Evolutionary conservation across 306 rosid genomes (phyloP).

Genomic region (Corylus heterophylla): DNA sequence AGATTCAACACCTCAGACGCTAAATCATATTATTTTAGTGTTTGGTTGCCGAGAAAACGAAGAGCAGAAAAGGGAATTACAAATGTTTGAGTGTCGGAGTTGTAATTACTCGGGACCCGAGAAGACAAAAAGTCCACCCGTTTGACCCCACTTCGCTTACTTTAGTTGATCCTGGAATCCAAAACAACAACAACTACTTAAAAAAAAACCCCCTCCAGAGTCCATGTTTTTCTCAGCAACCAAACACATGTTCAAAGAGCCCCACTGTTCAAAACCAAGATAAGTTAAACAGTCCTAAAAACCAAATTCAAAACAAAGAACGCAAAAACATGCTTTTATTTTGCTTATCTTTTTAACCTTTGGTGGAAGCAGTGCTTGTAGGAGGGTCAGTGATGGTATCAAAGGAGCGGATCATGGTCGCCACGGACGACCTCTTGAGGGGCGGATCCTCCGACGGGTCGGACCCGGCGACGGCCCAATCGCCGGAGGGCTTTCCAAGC

Average conservation of each 20-base stretch:
- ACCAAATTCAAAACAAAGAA: neutral
- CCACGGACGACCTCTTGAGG: constrained; percentile 38
- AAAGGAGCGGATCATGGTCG: constrained; percentile 48
- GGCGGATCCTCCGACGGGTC: constrained; percentile 40
- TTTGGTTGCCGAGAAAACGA: neutral
- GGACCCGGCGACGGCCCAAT: constrained; percentile 19
- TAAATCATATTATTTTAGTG: neutral
- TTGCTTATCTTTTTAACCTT: constrained; percentile 37
- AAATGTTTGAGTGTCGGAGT: neutral
- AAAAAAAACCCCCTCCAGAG: neutral
- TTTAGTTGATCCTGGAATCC: neutral
- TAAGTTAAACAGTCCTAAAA: neutral
- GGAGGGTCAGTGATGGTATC: constrained; percentile 56
- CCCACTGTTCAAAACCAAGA: neutral
- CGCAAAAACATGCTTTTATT: neutral
- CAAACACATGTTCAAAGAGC: neutral
- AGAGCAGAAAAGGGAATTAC: constrained; percentile 11
- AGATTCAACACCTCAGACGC: neutral
- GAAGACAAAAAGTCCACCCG: constrained; percentile 28
- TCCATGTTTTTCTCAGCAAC: constrained; percentile 4
- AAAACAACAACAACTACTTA: neutral
- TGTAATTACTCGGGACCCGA: constrained; percentile 16
- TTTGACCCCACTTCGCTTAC: constrained; percentile 22
- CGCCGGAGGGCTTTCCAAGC: constrained; percentile 7
- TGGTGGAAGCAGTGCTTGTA: constrained; percentile 46